Conservation (phyloP, 257 asterid species). For the Salvia rosmarinus region DNA sequence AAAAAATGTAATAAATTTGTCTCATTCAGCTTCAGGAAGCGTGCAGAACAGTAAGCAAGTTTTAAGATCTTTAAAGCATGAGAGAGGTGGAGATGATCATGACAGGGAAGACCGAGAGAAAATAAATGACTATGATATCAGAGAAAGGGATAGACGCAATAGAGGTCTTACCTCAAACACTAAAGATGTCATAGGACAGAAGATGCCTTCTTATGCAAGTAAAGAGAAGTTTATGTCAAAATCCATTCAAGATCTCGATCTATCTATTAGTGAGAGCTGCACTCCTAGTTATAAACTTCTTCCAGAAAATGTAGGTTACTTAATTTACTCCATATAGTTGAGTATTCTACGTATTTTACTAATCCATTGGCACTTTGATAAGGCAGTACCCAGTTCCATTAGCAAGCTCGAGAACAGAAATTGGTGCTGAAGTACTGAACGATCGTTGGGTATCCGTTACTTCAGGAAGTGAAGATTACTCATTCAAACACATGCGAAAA, state of each 20-base stretch:
- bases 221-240: constrained; percentile 74
- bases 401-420: constrained; percentile 72
- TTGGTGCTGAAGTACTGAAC: constrained; percentile 78
- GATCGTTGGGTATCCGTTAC: constrained; percentile 98
- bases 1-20: constrained; percentile 28
- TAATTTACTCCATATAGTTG: constrained; percentile 21
- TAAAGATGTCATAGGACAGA: constrained; percentile 65
- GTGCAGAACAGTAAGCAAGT: constrained; percentile 54
- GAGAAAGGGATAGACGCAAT: constrained; percentile 70
- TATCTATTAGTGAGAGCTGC: constrained; percentile 81
- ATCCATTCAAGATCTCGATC: constrained; percentile 96
- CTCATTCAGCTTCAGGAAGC: constrained; percentile 53
- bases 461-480: constrained; percentile 97
- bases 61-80: constrained; percentile 48
- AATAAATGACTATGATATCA: constrained; percentile 47
- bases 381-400: constrained; percentile 81
- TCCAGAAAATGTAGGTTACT: constrained; percentile 75
- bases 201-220: constrained; percentile 54
- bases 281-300: constrained; percentile 94
- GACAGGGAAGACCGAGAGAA: constrained; percentile 58
- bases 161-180: constrained; percentile 48
- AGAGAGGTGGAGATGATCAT: constrained; percentile 55
- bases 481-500: constrained; percentile 95
- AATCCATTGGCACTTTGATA: constrained; percentile 38
- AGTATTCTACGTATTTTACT: constrained; percentile 36